These are phyloP conservation scores for Boletus barrowsii DNA, from an alignment of 768 basidiomycete species.

Conservation along the genomic window DNA sequence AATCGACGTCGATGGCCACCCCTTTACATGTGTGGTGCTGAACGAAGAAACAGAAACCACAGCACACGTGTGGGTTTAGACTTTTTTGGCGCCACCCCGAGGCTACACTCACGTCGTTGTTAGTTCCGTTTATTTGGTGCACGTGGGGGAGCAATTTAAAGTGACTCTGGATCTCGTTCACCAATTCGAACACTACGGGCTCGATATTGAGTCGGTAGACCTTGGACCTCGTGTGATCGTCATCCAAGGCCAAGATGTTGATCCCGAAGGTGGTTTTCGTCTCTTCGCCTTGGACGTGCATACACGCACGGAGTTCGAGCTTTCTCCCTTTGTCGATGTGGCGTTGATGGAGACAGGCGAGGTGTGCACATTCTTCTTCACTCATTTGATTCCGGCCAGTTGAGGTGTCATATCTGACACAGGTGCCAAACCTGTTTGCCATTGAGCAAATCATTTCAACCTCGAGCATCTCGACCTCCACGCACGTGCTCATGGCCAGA, in stretches of 20 bases:
- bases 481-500: slow-evolving; percentile 15
- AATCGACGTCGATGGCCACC: slow-evolving; percentile 10
- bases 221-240: background rate
- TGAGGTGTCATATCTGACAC: background rate
- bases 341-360: background rate
- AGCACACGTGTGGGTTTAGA: slow-evolving; percentile 2
- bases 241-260: background rate
- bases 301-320: background rate
- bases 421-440: background rate
- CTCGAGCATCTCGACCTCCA: slow-evolving; percentile 16
- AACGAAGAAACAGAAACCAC: background rate
- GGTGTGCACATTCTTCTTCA: background rate
- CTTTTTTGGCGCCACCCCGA: background rate
- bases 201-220: background rate
- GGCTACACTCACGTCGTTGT: background rate
- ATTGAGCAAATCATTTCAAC: background rate
- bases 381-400: background rate
- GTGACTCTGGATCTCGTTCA: slow-evolving; percentile 11
- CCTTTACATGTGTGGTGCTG: slow-evolving; percentile 15
- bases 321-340: background rate
- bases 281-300: background rate
- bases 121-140: slow-evolving; percentile 11
- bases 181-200: slow-evolving; percentile 5
- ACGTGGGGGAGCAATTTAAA: background rate
- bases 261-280: background rate